Percentiles rank a stretch among this genome's conserved stretches.
phyloP scores from a whole-genome alignment of 805 yeast species.

The Kazachstania africana region DNA sequence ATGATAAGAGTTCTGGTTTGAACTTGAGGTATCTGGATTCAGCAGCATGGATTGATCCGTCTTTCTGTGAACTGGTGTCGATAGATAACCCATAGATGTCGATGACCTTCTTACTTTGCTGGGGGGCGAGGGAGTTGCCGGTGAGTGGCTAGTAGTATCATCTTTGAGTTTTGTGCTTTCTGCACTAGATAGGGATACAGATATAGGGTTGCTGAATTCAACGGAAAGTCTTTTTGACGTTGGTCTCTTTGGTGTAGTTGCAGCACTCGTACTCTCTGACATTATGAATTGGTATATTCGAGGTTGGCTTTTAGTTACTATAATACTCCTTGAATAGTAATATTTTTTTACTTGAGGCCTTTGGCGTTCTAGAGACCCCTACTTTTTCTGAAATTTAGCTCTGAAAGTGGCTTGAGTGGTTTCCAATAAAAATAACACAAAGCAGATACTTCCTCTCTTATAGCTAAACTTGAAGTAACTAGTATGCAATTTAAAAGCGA shows the following conservation, averaged over 20 bases:
- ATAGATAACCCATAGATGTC: constrained; percentile 15
- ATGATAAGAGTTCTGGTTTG: not conserved
- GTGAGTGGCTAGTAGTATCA: constrained; percentile 4
- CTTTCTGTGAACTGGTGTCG: constrained; percentile 15
- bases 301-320: no score
- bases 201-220: constrained; percentile 1
- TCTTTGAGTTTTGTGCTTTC: not conserved
- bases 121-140: constrained; percentile 22
- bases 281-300: no score
- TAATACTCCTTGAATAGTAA: no score
- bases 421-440: no score
- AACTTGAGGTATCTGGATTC: not conserved
- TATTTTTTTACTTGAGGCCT: no score
- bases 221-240: constrained; percentile 9
- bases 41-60: not conserved
- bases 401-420: no score
- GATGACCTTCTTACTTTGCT: constrained; percentile 14
- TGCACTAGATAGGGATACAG: not conserved
- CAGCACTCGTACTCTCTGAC: not conserved
- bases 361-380: no score
- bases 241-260: constrained; percentile 6
- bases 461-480: no score
- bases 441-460: no score
- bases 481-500: no score
- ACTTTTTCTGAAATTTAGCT: no score